Percentiles rank a stretch among this genome's conserved stretches.
phyloP scores from a whole-genome alignment of 306 rosid genomes.

The Quercus agrifolia region DNA sequence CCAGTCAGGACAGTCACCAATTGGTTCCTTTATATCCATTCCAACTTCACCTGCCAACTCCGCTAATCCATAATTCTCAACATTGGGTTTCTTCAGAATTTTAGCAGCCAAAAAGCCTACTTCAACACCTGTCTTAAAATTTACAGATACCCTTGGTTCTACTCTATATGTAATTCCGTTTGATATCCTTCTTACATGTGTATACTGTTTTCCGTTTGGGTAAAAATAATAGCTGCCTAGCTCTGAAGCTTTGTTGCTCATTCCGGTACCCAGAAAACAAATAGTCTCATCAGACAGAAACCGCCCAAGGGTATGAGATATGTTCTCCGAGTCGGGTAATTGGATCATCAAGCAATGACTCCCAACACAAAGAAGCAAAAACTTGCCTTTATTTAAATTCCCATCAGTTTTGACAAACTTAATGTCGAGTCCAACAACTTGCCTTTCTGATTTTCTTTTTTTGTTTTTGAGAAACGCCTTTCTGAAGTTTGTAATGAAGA shows the following conservation, averaged over 20 bases:
- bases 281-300: no score
- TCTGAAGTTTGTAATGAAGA: no score
- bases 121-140: not conserved
- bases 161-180: no score
- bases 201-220: no score
- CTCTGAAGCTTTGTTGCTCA: no score
- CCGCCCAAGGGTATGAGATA: no score
- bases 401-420: not conserved
- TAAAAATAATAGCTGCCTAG: no score
- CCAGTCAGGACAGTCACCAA: not conserved
- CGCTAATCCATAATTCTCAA: not conserved
- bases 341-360: not conserved
- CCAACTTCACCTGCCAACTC: constrained; percentile 11
- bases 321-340: not conserved
- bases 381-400: no score
- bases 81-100: not conserved
- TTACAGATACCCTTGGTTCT: not conserved
- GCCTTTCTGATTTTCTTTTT: not conserved
- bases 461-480: no score
- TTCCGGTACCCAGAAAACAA: no score
- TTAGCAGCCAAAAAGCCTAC: constrained; percentile 5
- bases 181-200: no score
- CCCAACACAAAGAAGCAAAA: not conserved
- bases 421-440: not conserved
- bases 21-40: not conserved